phyloP scores from a whole-genome alignment of 140 eudicot species.

The Senecio squalidus region DNA sequence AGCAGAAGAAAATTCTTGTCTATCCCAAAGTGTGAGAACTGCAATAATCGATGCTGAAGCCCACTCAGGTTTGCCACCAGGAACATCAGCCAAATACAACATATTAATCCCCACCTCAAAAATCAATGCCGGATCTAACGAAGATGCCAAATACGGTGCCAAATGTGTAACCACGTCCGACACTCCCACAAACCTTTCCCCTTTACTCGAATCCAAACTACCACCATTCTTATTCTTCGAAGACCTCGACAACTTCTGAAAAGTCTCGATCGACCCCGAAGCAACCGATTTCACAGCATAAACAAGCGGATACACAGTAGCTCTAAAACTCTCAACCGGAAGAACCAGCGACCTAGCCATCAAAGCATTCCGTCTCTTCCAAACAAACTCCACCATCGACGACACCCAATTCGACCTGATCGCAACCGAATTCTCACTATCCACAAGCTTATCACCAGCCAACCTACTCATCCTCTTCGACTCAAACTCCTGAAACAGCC shows the following conservation, averaged over 20 bases:
- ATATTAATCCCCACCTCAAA: conserved; percentile 95
- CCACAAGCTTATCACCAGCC: conserved; percentile 95
- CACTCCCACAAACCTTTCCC: conserved; percentile 90
- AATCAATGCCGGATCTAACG: conserved; percentile 88
- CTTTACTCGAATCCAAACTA: conserved; percentile 44
- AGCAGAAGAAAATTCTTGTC: conserved; percentile 95
- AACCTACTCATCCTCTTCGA: conserved; percentile 88
- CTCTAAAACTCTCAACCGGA: conserved; percentile 87
- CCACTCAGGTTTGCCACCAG: conserved; percentile 99
- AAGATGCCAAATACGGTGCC: conserved; percentile 81
- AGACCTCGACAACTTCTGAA: conserved; percentile 76
- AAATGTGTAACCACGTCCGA: conserved; percentile 93
- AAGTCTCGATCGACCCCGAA: conserved; percentile 72
- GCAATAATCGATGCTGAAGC: conserved; percentile 92
- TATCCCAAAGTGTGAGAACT: conserved; percentile 90
- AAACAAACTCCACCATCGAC: conserved; percentile 81
- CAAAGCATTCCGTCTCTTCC: conserved; percentile 75
- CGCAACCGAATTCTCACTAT: conserved; percentile 92
- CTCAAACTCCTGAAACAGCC: conserved; percentile 89
- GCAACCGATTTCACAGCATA: conserved; percentile 92
- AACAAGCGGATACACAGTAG: conserved; percentile 78
- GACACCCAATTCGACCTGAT: conserved; percentile 92
- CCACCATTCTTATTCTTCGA: conserved; percentile 30
- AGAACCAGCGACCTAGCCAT: conserved; percentile 76
- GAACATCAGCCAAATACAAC: conserved; percentile 98